These are phyloP conservation scores for Plicaturopsis crispa DNA, from an alignment of 768 basidiomycete genomes.

Conservation along the genomic window DNA sequence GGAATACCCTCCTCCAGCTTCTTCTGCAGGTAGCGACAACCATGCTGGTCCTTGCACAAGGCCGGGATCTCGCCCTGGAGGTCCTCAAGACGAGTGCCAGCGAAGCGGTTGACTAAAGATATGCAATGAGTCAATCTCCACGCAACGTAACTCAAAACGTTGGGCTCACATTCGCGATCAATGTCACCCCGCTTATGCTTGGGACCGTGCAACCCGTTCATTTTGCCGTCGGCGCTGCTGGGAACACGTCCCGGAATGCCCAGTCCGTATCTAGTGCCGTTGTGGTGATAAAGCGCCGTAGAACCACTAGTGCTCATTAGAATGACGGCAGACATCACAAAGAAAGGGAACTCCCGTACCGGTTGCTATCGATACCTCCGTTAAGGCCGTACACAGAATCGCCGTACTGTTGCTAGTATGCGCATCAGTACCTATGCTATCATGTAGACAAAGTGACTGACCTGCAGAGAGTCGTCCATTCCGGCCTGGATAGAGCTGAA, in stretches of 20 bases:
- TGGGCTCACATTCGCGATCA: conserved; percentile 69
- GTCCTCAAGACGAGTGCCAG: conserved; percentile 93
- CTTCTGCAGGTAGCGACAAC: conserved; percentile 97
- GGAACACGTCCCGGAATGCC: conserved; percentile 47
- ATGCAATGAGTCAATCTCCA: conserved; percentile 1
- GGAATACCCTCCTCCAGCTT: conserved; percentile 94
- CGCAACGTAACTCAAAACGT: conserved; percentile 7
- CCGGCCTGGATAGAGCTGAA: conserved; percentile 46
- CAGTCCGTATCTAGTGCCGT: conserved; percentile 70
- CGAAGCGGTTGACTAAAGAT: conserved; percentile 83
- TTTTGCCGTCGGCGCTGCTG: conserved; percentile 61
- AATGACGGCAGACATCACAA: not conserved
- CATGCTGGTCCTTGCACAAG: conserved; percentile 98
- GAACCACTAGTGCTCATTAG: conserved; percentile 46
- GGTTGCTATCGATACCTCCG: conserved; percentile 39
- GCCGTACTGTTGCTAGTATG: conserved; percentile 39
- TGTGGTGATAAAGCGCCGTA: conserved; percentile 72
- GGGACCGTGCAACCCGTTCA: conserved; percentile 85
- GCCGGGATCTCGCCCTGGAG: conserved; percentile 90
- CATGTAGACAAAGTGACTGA: conserved; percentile 21
- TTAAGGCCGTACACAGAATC: conserved; percentile 46
- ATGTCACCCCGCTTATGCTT: conserved; percentile 94
- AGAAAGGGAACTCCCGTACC: too few species aligned
- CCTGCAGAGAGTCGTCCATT: conserved; percentile 47
- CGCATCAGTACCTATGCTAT: conserved; percentile 7